Conservation (phyloP, 768 basidiomycete genomes). For the Lyophyllum shimeji region DNA sequence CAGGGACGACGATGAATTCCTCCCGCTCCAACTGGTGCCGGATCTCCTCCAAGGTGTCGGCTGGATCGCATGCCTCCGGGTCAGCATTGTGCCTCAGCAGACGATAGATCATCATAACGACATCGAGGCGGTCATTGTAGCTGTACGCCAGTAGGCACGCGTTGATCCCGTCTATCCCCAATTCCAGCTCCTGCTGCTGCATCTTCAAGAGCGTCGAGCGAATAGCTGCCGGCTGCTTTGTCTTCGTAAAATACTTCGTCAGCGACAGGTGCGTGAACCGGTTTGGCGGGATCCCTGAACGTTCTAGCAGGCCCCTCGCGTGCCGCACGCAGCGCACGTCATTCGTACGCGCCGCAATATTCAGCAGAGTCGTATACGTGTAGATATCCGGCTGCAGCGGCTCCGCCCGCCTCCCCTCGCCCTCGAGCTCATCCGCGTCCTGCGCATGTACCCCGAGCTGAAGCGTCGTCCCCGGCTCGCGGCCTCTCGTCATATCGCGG, state of each 20-base stretch:
- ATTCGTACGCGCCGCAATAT: constrained; percentile 57
- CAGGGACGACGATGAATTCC: constrained; percentile 45
- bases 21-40: constrained; percentile 37
- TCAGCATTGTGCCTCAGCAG: constrained; percentile 54
- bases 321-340: constrained; percentile 43
- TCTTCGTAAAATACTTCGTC: constrained; percentile 52
- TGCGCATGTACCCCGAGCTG: constrained; percentile 4
- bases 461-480: constrained; percentile 38
- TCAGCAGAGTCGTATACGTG: constrained; percentile 69
- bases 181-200: constrained; percentile 43
- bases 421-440: constrained; percentile 13
- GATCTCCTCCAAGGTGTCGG: constrained; percentile 35
- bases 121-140: constrained; percentile 47
- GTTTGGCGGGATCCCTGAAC: constrained; percentile 56
- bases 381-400: constrained; percentile 56
- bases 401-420: constrained; percentile 9
- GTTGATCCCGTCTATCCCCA: constrained; percentile 70
- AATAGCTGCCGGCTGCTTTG: constrained; percentile 49
- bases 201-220: constrained; percentile 56
- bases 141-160: constrained; percentile 71
- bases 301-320: constrained; percentile 51
- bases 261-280: constrained; percentile 62
- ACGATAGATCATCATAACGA: constrained; percentile 63
- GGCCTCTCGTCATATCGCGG: constrained; percentile 53
- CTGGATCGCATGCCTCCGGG: constrained; percentile 32